These are phyloP conservation scores for Kappamyces sp. DNA, from an alignment of 192 early-diverging fungal genomes.

Conservation along the genomic window DNA sequence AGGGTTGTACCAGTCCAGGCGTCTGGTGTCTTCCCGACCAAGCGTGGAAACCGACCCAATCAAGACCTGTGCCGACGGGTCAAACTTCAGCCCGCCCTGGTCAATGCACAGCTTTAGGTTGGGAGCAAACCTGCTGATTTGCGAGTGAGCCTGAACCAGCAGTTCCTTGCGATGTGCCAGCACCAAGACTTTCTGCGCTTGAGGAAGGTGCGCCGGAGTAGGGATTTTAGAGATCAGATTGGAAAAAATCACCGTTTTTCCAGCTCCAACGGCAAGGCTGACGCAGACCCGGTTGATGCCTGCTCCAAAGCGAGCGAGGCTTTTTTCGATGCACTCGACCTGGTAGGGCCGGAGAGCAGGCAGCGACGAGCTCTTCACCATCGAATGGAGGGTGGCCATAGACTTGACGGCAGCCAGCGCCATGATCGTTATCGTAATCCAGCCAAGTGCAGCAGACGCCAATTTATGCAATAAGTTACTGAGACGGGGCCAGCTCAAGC, in stretches of 20 bases:
- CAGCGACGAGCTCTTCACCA: no score
- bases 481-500: no score
- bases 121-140: slow-evolving; percentile 59
- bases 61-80: slow-evolving; percentile 48
- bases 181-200: slow-evolving; percentile 72
- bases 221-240: slow-evolving; percentile 70
- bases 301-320: slow-evolving; percentile 42
- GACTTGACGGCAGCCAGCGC: no score
- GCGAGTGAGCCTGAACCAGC: slow-evolving; percentile 67
- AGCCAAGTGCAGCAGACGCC: no score
- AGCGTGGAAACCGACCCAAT: slow-evolving; percentile 63
- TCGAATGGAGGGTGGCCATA: no score
- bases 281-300: slow-evolving; percentile 72
- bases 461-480: no score
- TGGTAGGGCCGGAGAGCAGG: slow-evolving; percentile 83
- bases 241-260: slow-evolving; percentile 85
- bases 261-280: slow-evolving; percentile 74
- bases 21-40: slow-evolving; percentile 40
- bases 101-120: slow-evolving; percentile 36
- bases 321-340: slow-evolving; percentile 71
- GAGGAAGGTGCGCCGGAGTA: slow-evolving; percentile 35
- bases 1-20: slow-evolving; percentile 67
- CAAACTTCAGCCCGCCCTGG: slow-evolving; percentile 40
- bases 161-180: slow-evolving; percentile 89
- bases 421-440: no score